Evolutionary conservation across 2,329 filamentous ascomycete species (phyloP).

Genomic region (Clonostachys solani): DNA sequence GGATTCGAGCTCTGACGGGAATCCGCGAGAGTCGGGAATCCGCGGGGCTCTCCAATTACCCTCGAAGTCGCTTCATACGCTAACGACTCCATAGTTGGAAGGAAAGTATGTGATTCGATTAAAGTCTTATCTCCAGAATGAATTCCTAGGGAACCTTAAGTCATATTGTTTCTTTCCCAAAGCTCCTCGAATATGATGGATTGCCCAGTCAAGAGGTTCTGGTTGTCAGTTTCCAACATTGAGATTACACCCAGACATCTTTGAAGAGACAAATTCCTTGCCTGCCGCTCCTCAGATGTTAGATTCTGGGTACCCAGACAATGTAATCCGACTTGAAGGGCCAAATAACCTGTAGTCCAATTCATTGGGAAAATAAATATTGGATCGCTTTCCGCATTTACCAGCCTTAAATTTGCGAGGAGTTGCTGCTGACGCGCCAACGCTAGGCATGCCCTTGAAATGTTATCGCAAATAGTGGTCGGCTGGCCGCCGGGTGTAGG

Average conservation of each 20-base stretch:
- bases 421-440: background rate
- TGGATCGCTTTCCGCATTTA: background rate
- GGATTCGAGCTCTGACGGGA: no score
- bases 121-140: no score
- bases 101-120: no score
- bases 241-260: background rate
- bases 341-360: constrained; percentile 1
- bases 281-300: background rate
- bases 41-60: no score
- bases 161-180: background rate
- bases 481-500: constrained; percentile 1
- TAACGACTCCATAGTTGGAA: no score
- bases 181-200: background rate
- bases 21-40: no score
- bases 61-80: no score
- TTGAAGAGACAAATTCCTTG: background rate
- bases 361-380: constrained; percentile 1
- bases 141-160: no score
- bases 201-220: constrained; percentile 3
- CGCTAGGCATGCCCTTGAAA: background rate
- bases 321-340: constrained; percentile 1
- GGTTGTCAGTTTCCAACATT: constrained; percentile 2
- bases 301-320: background rate
- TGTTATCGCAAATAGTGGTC: background rate
- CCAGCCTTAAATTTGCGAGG: background rate